phyloP scores from a whole-genome alignment of 176 grass and related monocot species.

The Luzula sylvatica region DNA sequence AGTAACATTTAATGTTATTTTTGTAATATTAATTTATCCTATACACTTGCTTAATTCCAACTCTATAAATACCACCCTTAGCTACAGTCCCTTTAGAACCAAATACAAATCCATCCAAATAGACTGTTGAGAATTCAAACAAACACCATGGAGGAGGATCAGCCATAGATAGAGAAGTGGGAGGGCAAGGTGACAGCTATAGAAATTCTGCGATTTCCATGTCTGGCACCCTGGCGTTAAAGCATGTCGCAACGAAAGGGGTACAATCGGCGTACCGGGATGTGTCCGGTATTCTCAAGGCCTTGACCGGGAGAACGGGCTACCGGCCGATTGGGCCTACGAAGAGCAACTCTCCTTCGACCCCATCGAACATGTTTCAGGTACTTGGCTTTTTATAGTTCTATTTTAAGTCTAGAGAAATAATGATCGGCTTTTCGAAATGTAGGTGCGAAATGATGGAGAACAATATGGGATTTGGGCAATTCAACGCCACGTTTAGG shows the following conservation, averaged over 20 bases:
- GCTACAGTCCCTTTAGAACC: too few species aligned
- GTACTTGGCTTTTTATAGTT: too few species aligned
- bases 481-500: slow-evolving; percentile 45
- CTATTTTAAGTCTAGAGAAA: too few species aligned
- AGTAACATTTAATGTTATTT: too few species aligned
- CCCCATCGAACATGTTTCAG: slow-evolving; percentile 34
- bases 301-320: neutral
- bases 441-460: slow-evolving; percentile 62
- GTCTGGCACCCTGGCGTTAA: slow-evolving; percentile 56
- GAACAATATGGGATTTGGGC: slow-evolving; percentile 76
- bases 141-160: too few species aligned
- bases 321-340: slow-evolving; percentile 48
- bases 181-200: slow-evolving; percentile 33
- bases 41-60: too few species aligned
- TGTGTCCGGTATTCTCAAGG: slow-evolving; percentile 74
- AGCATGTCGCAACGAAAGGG: slow-evolving; percentile 32
- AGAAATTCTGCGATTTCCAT: slow-evolving; percentile 57
- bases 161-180: slow-evolving; percentile 41
- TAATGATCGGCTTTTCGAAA: too few species aligned
- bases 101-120: too few species aligned
- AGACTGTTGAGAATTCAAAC: too few species aligned
- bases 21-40: too few species aligned
- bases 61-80: too few species aligned
- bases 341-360: slow-evolving; percentile 72
- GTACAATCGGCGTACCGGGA: slow-evolving; percentile 16